Evolutionary conservation across 75 land plant genomes (phyloP).

Genomic region (Pseudotsuga menziesii): DNA sequence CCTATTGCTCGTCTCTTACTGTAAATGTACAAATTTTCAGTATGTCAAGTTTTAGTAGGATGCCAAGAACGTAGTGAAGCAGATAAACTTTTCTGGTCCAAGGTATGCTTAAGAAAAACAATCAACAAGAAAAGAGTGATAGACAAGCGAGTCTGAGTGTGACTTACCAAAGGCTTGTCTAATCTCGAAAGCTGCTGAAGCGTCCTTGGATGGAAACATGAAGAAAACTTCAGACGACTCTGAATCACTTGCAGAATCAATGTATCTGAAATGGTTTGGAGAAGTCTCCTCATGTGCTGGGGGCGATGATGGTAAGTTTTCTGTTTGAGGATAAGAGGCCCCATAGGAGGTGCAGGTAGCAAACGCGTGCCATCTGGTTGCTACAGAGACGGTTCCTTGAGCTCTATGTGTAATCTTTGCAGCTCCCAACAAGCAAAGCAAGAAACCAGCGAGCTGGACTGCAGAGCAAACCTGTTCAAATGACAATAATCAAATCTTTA

Average conservation of each 20-base stretch:
- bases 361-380: conserved; percentile 63
- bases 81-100: no score
- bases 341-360: conserved; percentile 32
- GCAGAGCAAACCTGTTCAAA: conserved; percentile 52
- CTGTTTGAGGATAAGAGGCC: not conserved
- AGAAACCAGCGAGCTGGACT: conserved; percentile 70
- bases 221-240: not conserved
- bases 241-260: conserved; percentile 6
- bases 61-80: no score
- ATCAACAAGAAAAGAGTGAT: no score
- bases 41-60: not conserved
- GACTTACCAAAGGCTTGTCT: conserved; percentile 46
- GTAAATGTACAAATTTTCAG: not conserved
- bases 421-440: conserved; percentile 68
- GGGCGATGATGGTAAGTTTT: not conserved
- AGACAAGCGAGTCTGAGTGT: no score
- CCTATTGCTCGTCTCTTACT: no score
- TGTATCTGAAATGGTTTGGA: not conserved
- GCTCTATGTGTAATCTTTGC: conserved; percentile 80
- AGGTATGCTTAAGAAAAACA: not conserved
- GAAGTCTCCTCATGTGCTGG: not conserved
- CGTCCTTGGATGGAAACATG: conserved; percentile 9
- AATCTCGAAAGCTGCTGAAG: conserved; percentile 19
- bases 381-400: conserved; percentile 51
- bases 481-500: no score